A percentile compares a stretch with the other conserved stretches of the same genome.
Evolutionary conservation across 2,329 filamentous ascomycete genomes (phyloP).

Genomic region (Allantophomopsis cytisporea): DNA sequence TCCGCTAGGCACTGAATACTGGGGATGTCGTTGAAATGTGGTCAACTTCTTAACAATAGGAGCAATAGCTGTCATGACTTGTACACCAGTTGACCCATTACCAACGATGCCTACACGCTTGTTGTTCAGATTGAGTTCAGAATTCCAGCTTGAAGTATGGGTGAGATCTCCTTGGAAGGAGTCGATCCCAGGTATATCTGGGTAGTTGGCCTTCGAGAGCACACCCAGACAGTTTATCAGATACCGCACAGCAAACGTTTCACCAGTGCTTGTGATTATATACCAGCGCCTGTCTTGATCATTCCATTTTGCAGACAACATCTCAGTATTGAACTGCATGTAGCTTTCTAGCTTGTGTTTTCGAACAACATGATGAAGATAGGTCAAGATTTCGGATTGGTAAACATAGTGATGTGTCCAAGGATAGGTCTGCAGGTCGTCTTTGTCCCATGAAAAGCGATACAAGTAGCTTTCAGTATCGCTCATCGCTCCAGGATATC

Average conservation of each 20-base stretch:
- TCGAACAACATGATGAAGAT: conserved; percentile 33
- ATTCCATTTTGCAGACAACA: conserved; percentile 38
- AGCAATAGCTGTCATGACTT: conserved; percentile 18
- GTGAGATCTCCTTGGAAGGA: conserved; percentile 28
- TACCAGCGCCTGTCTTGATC: conserved; percentile 33
- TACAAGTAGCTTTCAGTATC: conserved; percentile 4
- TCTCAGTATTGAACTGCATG: conserved; percentile 39
- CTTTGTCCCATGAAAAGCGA: conserved; percentile 9
- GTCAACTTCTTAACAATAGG: conserved; percentile 22
- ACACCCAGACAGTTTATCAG: conserved; percentile 8
- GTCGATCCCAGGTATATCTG: conserved; percentile 27
- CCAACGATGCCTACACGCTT: conserved; percentile 21
- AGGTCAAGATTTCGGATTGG: conserved; percentile 40
- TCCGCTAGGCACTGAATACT: conserved; percentile 20
- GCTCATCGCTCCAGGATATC: conserved; percentile 32
- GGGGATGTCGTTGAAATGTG: conserved; percentile 20
- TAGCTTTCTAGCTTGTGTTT: conserved; percentile 38
- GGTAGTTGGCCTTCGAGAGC: conserved; percentile 7
- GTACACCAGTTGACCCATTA: conserved; percentile 20
- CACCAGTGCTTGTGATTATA: conserved; percentile 22
- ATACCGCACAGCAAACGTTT: conserved; percentile 4
- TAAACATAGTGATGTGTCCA: conserved; percentile 30
- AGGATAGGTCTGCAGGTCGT: conserved; percentile 8
- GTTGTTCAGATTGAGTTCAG: conserved; percentile 16
- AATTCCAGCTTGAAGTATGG: conserved; percentile 28